A percentile compares a stretch with the other conserved stretches of the same genome.
Evolutionary conservation across 495 filamentous ascomycete genomes (phyloP).

Genomic region (Hypomontagnella submonticulosa): DNA sequence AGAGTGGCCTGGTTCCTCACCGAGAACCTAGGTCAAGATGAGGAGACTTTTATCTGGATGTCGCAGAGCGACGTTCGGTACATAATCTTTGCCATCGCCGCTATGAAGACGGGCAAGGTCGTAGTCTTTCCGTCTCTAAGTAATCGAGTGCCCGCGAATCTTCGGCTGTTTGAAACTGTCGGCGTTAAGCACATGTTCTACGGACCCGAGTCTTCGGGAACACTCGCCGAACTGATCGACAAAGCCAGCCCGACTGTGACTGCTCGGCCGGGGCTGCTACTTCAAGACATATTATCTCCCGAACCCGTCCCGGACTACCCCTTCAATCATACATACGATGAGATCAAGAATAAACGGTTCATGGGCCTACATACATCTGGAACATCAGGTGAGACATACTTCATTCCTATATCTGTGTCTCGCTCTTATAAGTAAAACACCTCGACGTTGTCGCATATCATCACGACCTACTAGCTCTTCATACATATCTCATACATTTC

Average conservation of each 20-base stretch:
- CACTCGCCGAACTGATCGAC: conserved; percentile 28
- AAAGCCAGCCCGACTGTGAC: conserved; percentile 22
- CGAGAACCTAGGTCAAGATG: conserved; percentile 36
- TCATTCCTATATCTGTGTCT: background rate
- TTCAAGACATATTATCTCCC: conserved; percentile 31
- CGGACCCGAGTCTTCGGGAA: conserved; percentile 35
- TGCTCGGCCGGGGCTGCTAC: conserved; percentile 22
- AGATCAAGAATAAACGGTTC: conserved; percentile 36
- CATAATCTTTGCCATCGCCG: conserved; percentile 40
- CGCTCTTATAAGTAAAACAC: background rate
- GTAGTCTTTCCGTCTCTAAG: conserved; percentile 39
- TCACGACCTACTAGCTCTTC: no score
- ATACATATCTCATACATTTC: background rate
- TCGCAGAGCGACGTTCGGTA: conserved; percentile 39
- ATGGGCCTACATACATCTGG: conserved; percentile 46
- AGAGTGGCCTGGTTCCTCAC: conserved; percentile 42
- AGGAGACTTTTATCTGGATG: conserved; percentile 43
- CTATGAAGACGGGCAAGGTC: conserved; percentile 44
- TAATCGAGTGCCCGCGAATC: conserved; percentile 39
- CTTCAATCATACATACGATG: conserved; percentile 39
- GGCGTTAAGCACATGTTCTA: conserved; percentile 38
- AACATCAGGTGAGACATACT: conserved; percentile 39
- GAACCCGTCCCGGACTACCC: conserved; percentile 42
- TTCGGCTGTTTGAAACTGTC: conserved; percentile 36
- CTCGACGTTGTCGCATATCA: no score